These are phyloP conservation scores for Botrytis aclada DNA, from an alignment of 2,329 filamentous ascomycete genomes.

Conservation along the genomic window DNA sequence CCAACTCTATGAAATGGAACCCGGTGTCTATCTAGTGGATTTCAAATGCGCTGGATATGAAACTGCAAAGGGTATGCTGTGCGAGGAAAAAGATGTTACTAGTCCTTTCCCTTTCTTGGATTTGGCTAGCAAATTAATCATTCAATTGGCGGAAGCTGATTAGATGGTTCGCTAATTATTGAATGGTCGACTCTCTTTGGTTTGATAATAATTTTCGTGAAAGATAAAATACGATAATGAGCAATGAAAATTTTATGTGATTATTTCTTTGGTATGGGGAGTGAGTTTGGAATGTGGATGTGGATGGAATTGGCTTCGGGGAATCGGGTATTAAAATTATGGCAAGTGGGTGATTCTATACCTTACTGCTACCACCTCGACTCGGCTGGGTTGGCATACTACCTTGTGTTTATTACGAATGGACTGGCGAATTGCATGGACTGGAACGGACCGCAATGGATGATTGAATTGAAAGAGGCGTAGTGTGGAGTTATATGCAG, in stretches of 20 bases:
- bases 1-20: slow-evolving; percentile 92
- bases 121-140: slow-evolving; percentile 86
- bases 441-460: not conserved
- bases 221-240: not conserved
- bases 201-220: not conserved
- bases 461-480: not conserved
- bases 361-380: not conserved
- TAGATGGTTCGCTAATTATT: slow-evolving; percentile 30
- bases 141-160: slow-evolving; percentile 84
- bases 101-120: slow-evolving; percentile 96
- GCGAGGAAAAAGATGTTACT: slow-evolving; percentile 92
- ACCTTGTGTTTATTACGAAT: not conserved
- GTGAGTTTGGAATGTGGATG: not conserved
- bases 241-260: slow-evolving; percentile 1
- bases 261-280: not conserved
- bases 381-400: not conserved
- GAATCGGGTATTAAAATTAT: not conserved
- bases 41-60: slow-evolving; percentile 99
- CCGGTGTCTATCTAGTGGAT: slow-evolving; percentile 90
- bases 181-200: not conserved
- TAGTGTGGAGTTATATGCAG: not conserved
- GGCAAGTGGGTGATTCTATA: not conserved
- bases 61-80: slow-evolving; percentile 65
- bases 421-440: not conserved
- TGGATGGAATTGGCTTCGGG: not conserved